These are phyloP conservation scores for Moesziomyces aphidis DNA, from an alignment of 1,284 basidiomycete species.

Conservation along the genomic window DNA sequence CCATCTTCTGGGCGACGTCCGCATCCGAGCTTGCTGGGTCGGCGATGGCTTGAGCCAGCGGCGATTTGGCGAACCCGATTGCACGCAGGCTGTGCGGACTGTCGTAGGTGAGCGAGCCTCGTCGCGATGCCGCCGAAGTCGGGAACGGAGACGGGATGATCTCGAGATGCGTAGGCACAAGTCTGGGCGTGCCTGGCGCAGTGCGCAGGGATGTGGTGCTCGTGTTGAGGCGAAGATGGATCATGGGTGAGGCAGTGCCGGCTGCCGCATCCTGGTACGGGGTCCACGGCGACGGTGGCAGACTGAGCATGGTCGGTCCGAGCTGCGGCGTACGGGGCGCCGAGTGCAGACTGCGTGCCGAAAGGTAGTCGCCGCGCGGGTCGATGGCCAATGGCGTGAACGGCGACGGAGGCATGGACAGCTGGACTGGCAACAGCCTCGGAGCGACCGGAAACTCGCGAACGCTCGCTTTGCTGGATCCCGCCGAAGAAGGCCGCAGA, in stretches of 20 bases:
- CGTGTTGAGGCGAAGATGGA: conserved; percentile 46
- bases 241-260: conserved; percentile 19
- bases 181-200: conserved; percentile 53
- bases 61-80: conserved; percentile 13
- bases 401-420: conserved; percentile 43
- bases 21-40: conserved; percentile 1
- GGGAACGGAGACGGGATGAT: conserved; percentile 57
- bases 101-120: conserved; percentile 39
- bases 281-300: conserved; percentile 61
- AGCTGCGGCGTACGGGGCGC: conserved; percentile 50
- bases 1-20: not conserved
- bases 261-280: conserved; percentile 25
- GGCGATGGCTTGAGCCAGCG: conserved; percentile 17
- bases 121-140: conserved; percentile 28
- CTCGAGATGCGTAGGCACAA: conserved; percentile 52
- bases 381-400: conserved; percentile 46
- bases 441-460: conserved; percentile 48
- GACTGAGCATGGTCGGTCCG: conserved; percentile 50
- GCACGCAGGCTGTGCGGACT: conserved; percentile 31
- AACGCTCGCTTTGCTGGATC: conserved; percentile 17
- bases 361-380: conserved; percentile 31
- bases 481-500: conserved; percentile 25
- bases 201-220: conserved; percentile 34
- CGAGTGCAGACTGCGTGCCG: conserved; percentile 25
- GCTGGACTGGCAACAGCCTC: conserved; percentile 49